Evolutionary conservation across 2,329 filamentous ascomycete genomes (phyloP).

Genomic region (Chrysoporthe deuterocubensis): DNA sequence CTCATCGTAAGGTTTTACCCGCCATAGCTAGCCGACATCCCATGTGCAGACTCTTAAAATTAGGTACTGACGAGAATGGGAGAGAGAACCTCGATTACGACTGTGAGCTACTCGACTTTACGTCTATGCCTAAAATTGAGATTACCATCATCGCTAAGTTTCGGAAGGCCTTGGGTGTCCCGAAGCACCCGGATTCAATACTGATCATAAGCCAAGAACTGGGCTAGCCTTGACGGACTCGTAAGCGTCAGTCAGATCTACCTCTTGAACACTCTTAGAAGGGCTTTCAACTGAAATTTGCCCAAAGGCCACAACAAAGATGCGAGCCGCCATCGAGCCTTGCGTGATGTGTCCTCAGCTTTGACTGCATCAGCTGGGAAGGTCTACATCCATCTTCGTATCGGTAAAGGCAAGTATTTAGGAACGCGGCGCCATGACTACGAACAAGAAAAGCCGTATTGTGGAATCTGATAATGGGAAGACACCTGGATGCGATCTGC

Average conservation of each 20-base stretch:
- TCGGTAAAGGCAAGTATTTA: not conserved
- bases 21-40: not conserved
- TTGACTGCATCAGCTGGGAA: not conserved
- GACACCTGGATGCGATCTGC: too few species aligned
- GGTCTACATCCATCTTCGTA: not conserved
- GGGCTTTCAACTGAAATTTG: not conserved
- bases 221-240: not conserved
- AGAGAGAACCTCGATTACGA: not conserved
- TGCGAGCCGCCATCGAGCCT: not conserved
- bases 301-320: not conserved
- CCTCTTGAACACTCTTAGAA: not conserved
- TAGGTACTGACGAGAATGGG: not conserved
- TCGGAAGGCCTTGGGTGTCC: not conserved
- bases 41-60: not conserved
- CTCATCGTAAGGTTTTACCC: not conserved
- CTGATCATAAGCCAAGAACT: not conserved
- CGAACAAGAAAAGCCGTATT: not conserved
- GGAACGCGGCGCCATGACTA: not conserved
- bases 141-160: not conserved
- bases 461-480: not conserved
- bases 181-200: not conserved
- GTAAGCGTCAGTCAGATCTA: not conserved
- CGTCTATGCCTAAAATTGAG: not conserved
- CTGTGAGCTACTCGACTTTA: not conserved
- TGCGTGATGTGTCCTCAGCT: not conserved